Conservation (phyloP, 768 basidiomycete genomes). For the Rossbeevera mucosa region DNA sequence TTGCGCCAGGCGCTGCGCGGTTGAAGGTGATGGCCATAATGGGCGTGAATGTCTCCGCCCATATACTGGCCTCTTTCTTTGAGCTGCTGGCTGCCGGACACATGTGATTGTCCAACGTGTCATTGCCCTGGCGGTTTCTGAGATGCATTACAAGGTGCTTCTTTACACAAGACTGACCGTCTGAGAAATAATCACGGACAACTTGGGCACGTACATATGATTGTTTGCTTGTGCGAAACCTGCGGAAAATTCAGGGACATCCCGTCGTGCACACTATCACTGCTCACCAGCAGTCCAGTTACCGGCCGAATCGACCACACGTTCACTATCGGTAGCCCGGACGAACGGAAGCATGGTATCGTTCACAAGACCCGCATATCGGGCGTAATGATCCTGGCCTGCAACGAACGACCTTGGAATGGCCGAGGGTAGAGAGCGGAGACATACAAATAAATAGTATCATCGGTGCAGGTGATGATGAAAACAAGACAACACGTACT, state of each 20-base stretch:
- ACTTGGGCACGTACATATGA: constrained; percentile 37
- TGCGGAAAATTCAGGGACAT: neutral
- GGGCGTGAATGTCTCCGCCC: constrained; percentile 50
- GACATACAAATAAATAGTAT: neutral
- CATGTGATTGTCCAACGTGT: constrained; percentile 62
- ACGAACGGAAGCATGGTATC: constrained; percentile 46
- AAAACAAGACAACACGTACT: constrained; percentile 52
- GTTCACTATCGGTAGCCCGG: constrained; percentile 40
- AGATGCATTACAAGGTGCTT: neutral
- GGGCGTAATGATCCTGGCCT: constrained; percentile 45
- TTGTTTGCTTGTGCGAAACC: constrained; percentile 49
- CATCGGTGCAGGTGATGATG: constrained; percentile 43
- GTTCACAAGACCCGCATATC: constrained; percentile 48
- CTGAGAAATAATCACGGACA: constrained; percentile 55
- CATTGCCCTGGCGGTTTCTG: constrained; percentile 39
- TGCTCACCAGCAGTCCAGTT: constrained; percentile 61
- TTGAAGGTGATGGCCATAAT: constrained; percentile 57
- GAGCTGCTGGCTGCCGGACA: constrained; percentile 52
- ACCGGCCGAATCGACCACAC: constrained; percentile 59
- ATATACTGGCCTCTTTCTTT: constrained; percentile 39
- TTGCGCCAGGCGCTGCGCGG: constrained; percentile 54
- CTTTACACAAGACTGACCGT: constrained; percentile 32
- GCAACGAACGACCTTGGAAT: constrained; percentile 43
- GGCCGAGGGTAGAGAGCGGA: neutral
- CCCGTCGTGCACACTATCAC: too few species aligned